A percentile compares a stretch with the other conserved stretches of the same genome.
These are phyloP conservation scores for Gelatoporia subvermispora DNA, from an alignment of 768 basidiomycete genomes.

Conservation along the genomic window DNA sequence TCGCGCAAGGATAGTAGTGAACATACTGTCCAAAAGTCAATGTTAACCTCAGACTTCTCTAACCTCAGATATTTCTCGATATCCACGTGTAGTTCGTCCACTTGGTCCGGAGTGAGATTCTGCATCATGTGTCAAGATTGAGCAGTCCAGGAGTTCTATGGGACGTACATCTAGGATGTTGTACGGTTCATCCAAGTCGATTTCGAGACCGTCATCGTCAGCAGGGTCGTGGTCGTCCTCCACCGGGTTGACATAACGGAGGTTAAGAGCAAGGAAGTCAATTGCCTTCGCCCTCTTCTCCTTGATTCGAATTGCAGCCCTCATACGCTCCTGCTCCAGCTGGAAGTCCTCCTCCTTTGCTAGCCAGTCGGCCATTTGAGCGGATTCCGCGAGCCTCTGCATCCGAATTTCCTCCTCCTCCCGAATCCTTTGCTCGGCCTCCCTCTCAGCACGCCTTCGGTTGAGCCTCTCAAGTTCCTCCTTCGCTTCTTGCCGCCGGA, in stretches of 20 bases:
- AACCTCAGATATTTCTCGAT: conserved; percentile 88
- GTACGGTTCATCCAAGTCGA: conserved; percentile 98
- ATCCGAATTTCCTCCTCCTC: conserved; percentile 93
- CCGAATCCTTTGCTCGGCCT: conserved; percentile 79
- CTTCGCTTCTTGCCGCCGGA: conserved; percentile 85
- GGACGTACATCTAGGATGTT: conserved; percentile 86
- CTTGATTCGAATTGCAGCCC: conserved; percentile 91
- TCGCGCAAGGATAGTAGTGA: neutral
- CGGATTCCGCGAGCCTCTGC: conserved; percentile 87
- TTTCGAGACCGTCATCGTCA: conserved; percentile 84
- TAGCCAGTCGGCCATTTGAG: conserved; percentile 97
- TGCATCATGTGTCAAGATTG: conserved; percentile 24
- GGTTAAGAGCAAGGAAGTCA: conserved; percentile 93
- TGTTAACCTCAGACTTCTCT: conserved; percentile 77
- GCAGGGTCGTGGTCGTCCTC: conserved; percentile 61
- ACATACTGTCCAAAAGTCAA: conserved; percentile 96
- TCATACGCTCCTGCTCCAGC: conserved; percentile 84
- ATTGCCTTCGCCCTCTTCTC: conserved; percentile 99
- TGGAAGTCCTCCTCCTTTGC: conserved; percentile 97
- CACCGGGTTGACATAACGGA: conserved; percentile 81
- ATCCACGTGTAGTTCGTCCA: conserved; percentile 90
- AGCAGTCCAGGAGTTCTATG: neutral
- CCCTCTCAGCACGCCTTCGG: conserved; percentile 83
- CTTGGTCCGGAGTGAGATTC: conserved; percentile 85
- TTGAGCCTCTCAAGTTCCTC: conserved; percentile 94